These are phyloP conservation scores for Suhomyces guaymorum DNA, from an alignment of 1,139 yeast genomes.

Conservation along the genomic window DNA sequence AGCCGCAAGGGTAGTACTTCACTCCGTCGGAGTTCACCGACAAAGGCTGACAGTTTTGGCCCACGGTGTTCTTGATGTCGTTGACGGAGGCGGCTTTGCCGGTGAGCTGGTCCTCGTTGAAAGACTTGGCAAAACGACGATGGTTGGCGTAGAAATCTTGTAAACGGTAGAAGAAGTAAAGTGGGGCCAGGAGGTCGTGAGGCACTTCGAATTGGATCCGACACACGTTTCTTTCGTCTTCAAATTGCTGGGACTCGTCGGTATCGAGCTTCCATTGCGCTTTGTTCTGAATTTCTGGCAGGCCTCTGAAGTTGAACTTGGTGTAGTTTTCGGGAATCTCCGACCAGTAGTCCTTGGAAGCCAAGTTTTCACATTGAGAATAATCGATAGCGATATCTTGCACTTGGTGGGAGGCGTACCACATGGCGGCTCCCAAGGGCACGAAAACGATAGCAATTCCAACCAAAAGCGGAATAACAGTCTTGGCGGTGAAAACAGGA, in stretches of 20 bases:
- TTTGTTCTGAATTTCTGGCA: conserved; percentile 15
- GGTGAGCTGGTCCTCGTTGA: conserved; percentile 83
- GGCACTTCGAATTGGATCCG: conserved; percentile 79
- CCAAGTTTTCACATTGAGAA: conserved; percentile 66
- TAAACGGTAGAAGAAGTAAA: conserved; percentile 76
- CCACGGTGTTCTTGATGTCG: conserved; percentile 64
- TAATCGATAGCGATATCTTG: conserved; percentile 84
- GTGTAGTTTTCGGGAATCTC: conserved; percentile 65
- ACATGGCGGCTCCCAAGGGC: conserved; percentile 89
- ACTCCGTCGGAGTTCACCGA: conserved; percentile 55
- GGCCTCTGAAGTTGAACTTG: conserved; percentile 49
- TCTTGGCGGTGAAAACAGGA: conserved; percentile 89
- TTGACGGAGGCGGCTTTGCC: conserved; percentile 64
- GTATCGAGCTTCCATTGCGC: conserved; percentile 71
- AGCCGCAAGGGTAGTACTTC: conserved; percentile 87
- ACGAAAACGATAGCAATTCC: conserved; percentile 79
- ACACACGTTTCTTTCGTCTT: conserved; percentile 67
- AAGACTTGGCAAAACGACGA: conserved; percentile 88
- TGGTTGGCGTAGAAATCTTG: conserved; percentile 90
- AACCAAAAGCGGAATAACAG: conserved; percentile 80
- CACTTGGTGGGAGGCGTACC: conserved; percentile 74
- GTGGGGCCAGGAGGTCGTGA: conserved; percentile 68
- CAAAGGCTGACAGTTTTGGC: conserved; percentile 89
- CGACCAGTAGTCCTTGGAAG: conserved; percentile 52
- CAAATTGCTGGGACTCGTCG: conserved; percentile 51